Conservation (phyloP, 768 basidiomycete genomes). For the Neoboletus subvelutipes region DNA sequence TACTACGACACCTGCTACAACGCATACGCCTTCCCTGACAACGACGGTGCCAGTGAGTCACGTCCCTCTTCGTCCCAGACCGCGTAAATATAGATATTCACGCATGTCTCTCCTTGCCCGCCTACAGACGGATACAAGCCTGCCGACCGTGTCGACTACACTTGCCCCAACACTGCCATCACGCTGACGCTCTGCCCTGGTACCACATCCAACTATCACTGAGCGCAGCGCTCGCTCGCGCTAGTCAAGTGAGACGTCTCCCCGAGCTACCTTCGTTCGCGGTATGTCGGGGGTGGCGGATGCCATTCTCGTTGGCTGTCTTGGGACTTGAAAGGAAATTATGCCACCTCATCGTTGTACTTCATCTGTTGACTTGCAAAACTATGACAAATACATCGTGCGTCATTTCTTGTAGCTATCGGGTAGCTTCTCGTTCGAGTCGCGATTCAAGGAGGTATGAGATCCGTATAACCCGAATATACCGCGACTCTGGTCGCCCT, state of each 20-base stretch:
- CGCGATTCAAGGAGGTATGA: no score
- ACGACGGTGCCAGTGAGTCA: slow-evolving; percentile 29
- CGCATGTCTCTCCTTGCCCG: no score
- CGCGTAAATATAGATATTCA: neutral
- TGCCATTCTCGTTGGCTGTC: no score
- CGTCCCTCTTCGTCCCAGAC: neutral
- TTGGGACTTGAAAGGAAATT: neutral
- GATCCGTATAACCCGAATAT: no score
- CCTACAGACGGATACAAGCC: slow-evolving; percentile 26
- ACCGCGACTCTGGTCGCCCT: no score
- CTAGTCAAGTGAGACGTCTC: neutral
- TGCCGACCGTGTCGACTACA: slow-evolving; percentile 31
- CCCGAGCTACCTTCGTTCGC: neutral
- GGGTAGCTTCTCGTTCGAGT: no score
- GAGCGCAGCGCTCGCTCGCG: neutral
- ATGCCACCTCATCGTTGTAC: neutral
- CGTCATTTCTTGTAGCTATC: neutral
- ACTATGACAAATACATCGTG: neutral
- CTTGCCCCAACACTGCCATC: slow-evolving; percentile 27
- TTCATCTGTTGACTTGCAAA: neutral
- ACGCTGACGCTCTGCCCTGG: slow-evolving; percentile 33
- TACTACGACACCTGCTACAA: slow-evolving; percentile 30
- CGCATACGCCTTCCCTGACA: slow-evolving; percentile 35
- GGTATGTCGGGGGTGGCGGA: neutral
- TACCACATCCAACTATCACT: slow-evolving; percentile 16